A percentile compares a stretch with the other conserved stretches of the same genome.
Conservation (phyloP, 2,329 filamentous ascomycete genomes). For the Fusarium sp. region DNA sequence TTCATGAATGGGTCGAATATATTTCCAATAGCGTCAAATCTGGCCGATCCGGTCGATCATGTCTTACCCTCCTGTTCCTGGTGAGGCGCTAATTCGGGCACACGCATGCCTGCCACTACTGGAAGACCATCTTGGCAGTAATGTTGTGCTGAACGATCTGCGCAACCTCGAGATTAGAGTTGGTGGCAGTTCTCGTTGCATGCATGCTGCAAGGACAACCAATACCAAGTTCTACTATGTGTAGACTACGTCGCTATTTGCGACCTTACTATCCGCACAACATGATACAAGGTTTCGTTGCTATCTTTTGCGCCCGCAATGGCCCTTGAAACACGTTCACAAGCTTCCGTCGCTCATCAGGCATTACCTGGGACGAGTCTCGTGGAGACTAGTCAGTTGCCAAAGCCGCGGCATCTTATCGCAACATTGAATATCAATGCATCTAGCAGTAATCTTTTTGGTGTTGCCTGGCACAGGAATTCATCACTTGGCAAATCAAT, state of each 20-base stretch:
- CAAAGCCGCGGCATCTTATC: neutral
- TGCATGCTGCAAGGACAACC: neutral
- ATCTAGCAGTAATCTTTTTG: neutral
- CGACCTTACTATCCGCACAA: neutral
- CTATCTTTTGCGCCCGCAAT: neutral
- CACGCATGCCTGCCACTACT: constrained; percentile 4
- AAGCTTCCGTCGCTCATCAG: neutral
- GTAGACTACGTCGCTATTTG: neutral
- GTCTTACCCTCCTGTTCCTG: constrained; percentile 13
- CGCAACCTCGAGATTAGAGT: neutral
- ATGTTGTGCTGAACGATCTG: neutral
- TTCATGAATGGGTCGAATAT: neutral
- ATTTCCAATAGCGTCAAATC: neutral
- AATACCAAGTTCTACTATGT: no score
- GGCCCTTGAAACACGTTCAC: neutral
- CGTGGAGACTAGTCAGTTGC: neutral
- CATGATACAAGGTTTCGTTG: neutral
- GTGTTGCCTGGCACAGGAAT: neutral
- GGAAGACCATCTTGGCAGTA: neutral
- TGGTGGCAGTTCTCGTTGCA: neutral
- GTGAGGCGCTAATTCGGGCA: neutral
- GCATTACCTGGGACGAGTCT: neutral
- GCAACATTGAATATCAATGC: neutral
- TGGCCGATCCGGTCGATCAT: constrained; percentile 7
- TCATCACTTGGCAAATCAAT: neutral